Conservation (phyloP, 179 eudicot species). For the Carnegiea gigantea region DNA sequence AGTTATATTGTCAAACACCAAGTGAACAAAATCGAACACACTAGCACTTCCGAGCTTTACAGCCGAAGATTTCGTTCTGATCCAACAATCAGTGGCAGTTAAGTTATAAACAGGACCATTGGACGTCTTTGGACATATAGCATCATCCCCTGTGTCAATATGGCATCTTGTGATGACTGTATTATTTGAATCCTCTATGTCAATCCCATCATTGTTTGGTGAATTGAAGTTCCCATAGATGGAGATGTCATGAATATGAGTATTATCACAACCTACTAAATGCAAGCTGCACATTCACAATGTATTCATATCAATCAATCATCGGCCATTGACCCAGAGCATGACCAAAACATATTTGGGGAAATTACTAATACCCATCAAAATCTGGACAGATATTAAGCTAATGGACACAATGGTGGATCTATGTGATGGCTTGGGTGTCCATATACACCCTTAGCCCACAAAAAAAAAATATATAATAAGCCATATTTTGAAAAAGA, state of each 20-base stretch:
- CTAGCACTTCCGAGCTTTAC: constrained; percentile 97
- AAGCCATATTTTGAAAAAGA: too few species aligned
- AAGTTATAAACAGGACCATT: constrained; percentile 70
- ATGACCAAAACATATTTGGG: too few species aligned
- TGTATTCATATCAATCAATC: background rate
- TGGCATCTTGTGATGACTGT: constrained; percentile 84
- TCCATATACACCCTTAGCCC: too few species aligned
- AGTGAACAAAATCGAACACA: constrained; percentile 57
- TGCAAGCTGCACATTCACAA: constrained; percentile 65
- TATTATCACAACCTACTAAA: constrained; percentile 65
- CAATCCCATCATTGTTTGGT: constrained; percentile 95
- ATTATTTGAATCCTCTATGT: constrained; percentile 86
- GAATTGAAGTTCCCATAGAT: constrained; percentile 80
- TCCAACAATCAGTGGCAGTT: constrained; percentile 87
- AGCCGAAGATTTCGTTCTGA: constrained; percentile 88
- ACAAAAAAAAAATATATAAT: too few species aligned
- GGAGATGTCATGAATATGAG: constrained; percentile 58
- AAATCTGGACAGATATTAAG: background rate
- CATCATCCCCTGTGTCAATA: constrained; percentile 94
- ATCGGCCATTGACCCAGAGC: too few species aligned
- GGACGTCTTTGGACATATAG: constrained; percentile 88
- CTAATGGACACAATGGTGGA: too few species aligned
- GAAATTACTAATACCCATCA: background rate
- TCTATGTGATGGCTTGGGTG: too few species aligned
- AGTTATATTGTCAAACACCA: constrained; percentile 79